Evolutionary conservation across 73 alveolate genomes (phyloP), one percentile per base, ranked within the genome.

Genomic region (Stentor coeruleus): DNA sequence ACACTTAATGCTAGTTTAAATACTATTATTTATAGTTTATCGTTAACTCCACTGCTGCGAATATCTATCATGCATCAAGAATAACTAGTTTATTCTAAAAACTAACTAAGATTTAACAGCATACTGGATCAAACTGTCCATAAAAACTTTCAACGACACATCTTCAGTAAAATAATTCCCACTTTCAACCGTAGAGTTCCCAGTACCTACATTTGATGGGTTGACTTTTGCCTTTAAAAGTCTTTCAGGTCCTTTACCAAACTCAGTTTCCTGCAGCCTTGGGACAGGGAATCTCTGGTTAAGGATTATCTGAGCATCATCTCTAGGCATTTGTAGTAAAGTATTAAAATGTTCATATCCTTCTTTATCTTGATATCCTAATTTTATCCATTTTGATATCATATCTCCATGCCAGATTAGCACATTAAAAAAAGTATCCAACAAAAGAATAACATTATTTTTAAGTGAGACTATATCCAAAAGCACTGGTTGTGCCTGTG

Each of bases 361-460:
- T 74, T 89, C 96, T 39, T 85, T 82, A 0, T 93, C 94, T 72
- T 96, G 97, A 86, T 94, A 96, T 40, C 93, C 94, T 81, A 86
- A 94, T 81, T 92, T 95, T 77, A 94, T 88, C 99, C 99, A 96
- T 82, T 90, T 85, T 66, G 91, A 88, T 74, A 95, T 93, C 83
- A 92, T 92, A 11, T 90, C 91, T 58, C 99, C 98, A 72, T 93
- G 96, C 99, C 99, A 93, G 74, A 91, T 89, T 33, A 93, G 93
- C 74, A 97, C 96, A 83, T 94, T 93, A 87, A 97, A 97, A 95
- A 95, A 97, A 3, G 99, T 92, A 74, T 97, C 99, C 74, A 97
- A 87, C 72, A 97, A 91, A 84, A 97, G 86, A 73, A 97, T 97
- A 82, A 90, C 94, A 77, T 97, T 91, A 74, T 89, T 90, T 92